These are phyloP conservation scores for Alnus rubra DNA, from an alignment of 306 rosid species.

Conservation along the genomic window DNA sequence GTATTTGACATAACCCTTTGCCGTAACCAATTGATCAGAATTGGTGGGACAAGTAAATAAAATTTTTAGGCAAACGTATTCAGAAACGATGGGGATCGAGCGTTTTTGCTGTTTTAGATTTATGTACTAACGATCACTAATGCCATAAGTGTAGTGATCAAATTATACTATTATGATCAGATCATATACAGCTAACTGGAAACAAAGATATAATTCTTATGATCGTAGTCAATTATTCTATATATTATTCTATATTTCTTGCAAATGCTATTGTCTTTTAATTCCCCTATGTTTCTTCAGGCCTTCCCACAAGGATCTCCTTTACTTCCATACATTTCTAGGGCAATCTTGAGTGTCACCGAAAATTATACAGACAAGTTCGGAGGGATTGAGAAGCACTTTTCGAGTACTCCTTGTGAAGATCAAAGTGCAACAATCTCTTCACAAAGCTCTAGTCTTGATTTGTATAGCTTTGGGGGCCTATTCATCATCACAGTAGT, in stretches of 20 bases:
- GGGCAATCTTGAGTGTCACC: conserved; percentile 48
- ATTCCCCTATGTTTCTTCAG: conserved; percentile 13
- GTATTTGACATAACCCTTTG: no score
- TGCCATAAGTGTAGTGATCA: no score
- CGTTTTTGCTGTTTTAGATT: no score
- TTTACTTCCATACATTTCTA: conserved; percentile 40
- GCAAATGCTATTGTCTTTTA: neutral
- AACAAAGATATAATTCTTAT: neutral
- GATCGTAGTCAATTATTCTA: neutral
- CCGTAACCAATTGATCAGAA: no score
- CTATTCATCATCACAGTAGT: conserved; percentile 44
- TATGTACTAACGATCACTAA: no score
- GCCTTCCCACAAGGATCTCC: conserved; percentile 48
- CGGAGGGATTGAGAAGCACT: conserved; percentile 30
- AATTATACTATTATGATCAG: no score
- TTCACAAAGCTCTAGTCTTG: conserved; percentile 25
- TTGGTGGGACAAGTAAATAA: no score
- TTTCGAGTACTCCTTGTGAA: conserved; percentile 8
- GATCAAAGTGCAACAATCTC: conserved; percentile 17
- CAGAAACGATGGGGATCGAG: no score
- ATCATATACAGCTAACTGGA: no score
- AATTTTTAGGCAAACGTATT: no score
- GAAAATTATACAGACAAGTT: conserved; percentile 26
- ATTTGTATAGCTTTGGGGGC: conserved; percentile 41
- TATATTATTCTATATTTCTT: no score